Conservation (phyloP, 345 rosid genomes). For the Chamaenerion angustifolium region DNA sequence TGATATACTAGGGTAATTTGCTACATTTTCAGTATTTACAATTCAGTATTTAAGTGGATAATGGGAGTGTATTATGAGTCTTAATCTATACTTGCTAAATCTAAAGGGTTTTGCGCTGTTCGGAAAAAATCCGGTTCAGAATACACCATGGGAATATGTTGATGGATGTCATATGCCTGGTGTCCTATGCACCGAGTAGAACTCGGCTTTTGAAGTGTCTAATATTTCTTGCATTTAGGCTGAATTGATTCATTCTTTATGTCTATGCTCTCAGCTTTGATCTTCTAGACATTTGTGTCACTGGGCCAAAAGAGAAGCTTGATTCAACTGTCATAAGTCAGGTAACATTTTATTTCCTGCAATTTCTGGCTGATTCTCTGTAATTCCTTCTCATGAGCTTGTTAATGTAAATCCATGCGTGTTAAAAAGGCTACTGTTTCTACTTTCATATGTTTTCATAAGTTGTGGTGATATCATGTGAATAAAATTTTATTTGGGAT, state of each 20-base stretch:
- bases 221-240: not conserved
- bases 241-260: not conserved
- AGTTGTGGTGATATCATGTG: too few species aligned
- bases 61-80: not conserved
- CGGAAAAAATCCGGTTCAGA: too few species aligned
- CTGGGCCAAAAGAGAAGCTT: conserved; percentile 91
- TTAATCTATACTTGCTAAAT: not conserved
- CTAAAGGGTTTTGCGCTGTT: too few species aligned
- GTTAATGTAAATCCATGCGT: not conserved
- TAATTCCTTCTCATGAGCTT: not conserved
- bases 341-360: conserved; percentile 27
- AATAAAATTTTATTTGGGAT: too few species aligned
- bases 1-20: conserved; percentile 49
- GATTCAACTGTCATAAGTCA: conserved; percentile 94
- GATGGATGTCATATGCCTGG: too few species aligned
- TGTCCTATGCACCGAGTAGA: too few species aligned
- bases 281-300: conserved; percentile 77
- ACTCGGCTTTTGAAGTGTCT: too few species aligned
- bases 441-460: too few species aligned
- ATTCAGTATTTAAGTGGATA: not conserved
- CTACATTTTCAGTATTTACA: not conserved
- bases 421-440: too few species aligned
- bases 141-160: too few species aligned
- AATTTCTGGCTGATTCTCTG: not conserved
- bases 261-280: conserved; percentile 49